Evolutionary conservation across 1,139 yeast genomes (phyloP), one percentile per base, ranked within the genome.

Genomic region (Zygoascus hellenicus): DNA sequence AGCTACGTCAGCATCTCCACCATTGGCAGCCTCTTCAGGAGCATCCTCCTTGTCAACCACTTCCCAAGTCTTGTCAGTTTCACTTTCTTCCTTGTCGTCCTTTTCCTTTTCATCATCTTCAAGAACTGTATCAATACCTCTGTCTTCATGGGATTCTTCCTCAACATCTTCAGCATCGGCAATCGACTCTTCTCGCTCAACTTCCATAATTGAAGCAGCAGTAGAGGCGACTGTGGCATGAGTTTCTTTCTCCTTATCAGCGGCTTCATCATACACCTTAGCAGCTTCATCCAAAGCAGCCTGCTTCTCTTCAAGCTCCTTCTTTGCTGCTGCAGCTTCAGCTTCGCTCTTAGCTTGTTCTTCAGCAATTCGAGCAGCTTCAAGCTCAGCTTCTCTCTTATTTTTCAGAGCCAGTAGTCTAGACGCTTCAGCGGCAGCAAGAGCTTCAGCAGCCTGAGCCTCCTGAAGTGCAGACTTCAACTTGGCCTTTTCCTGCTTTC

Each of bases 361-460:
- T 51, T 57, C 66, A 30, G 59, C 60, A 14, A 60, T 47, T 33
- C 55, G 49, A 17, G 65, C 65, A 42, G 58, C 60, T 45, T 56
- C 61, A 26, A 62, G 54, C 50, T 60, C 57, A 48, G 58, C 60
- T 16, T 52, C 54, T 16, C 55, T 56, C 29, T 53, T 54, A 29
- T 53, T 53, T 42, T 49, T 55, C 29, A 58, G 43, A 11, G 65
- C 63, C 17, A 49, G 48, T 6, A 58, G 52, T 47, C 58, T 54
- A 7, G 52, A 48, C 5, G 59, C 57, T 45, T 62, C 64, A n/a
- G 57, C 57, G 37, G 45, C 48, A 15, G 65, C 65, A 28, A 57
- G 37, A 17, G 52, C 56, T 39, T 58, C 55, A 22, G 64, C 64
- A 28, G 52, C 52, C 44, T 53, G 51, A 37, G 61, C 58, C 32